Conservation (phyloP, 1,284 basidiomycete species). For the Meripilus lineatus region DNA sequence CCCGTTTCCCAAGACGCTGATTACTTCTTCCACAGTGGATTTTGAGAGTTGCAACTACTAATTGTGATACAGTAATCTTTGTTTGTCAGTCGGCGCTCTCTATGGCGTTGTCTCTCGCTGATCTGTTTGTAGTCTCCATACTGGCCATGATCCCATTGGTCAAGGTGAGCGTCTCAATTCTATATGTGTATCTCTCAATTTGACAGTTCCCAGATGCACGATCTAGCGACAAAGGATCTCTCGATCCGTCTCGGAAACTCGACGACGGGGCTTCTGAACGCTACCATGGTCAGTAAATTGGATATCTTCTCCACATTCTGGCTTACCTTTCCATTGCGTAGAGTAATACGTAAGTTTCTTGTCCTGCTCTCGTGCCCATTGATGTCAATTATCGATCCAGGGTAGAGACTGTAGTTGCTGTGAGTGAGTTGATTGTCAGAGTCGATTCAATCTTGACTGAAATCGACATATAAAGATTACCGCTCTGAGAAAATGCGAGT, state of each 20-base stretch:
- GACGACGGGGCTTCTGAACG: conserved; percentile 76
- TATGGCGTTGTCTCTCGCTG: conserved; percentile 1
- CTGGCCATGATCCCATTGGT: conserved; percentile 70
- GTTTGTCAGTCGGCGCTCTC: conserved; percentile 39
- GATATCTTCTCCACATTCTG: neutral
- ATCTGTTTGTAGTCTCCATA: conserved; percentile 45
- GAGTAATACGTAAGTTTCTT: conserved; percentile 60
- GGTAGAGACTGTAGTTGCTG: conserved; percentile 70
- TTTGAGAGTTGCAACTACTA: conserved; percentile 49
- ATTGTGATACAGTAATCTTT: conserved; percentile 60
- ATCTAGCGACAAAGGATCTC: conserved; percentile 74
- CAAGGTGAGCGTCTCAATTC: conserved; percentile 41
- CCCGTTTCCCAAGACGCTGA: neutral
- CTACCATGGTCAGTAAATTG: conserved; percentile 59
- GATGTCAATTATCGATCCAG: conserved; percentile 28
- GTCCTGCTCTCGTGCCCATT: neutral
- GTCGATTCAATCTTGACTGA: neutral
- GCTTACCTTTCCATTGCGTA: conserved; percentile 26
- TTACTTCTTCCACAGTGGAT: conserved; percentile 46
- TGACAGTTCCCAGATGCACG: conserved; percentile 52
- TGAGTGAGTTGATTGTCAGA: conserved; percentile 32
- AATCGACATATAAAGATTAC: conserved; percentile 49
- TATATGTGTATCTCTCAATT: neutral
- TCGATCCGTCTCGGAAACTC: conserved; percentile 73
- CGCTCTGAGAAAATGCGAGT: conserved; percentile 78